phyloP scores from a whole-genome alignment of 495 filamentous ascomycete genomes.

The Antarctomyces pellizariae region DNA sequence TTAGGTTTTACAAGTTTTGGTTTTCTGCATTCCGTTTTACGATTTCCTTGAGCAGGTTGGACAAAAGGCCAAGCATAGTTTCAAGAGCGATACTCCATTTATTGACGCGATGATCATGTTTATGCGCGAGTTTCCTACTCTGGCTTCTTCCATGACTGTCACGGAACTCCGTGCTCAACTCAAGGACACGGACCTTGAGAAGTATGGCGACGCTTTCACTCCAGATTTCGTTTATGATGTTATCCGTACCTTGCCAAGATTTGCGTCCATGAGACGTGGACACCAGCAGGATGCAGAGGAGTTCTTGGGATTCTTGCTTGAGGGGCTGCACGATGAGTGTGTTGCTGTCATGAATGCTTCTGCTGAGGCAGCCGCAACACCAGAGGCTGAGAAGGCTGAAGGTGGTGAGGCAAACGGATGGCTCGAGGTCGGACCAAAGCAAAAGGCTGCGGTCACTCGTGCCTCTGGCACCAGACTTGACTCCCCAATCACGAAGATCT shows the following conservation, averaged over 20 bases:
- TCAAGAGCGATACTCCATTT: conserved; percentile 83
- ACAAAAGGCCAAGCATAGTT: conserved; percentile 63
- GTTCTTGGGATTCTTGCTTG: conserved; percentile 82
- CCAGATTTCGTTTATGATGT: conserved; percentile 93
- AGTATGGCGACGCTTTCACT: conserved; percentile 76
- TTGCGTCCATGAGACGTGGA: conserved; percentile 78
- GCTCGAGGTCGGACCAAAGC: conserved; percentile 85
- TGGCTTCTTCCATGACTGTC: conserved; percentile 51
- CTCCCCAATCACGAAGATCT: conserved; percentile 82
- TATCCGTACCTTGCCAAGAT: conserved; percentile 63
- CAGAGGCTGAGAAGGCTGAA: conserved; percentile 20
- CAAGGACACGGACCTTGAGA: conserved; percentile 63
- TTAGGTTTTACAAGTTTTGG: conserved; percentile 76
- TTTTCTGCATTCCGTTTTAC: conserved; percentile 87
- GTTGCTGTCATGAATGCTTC: conserved; percentile 41
- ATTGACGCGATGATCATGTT: conserved; percentile 96
- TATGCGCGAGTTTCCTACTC: conserved; percentile 74
- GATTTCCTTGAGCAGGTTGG: conserved; percentile 75
- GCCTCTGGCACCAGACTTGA: conserved; percentile 54
- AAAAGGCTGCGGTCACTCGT: conserved; percentile 66
- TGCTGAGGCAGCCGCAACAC: conserved; percentile 18
- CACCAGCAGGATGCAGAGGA: conserved; percentile 98
- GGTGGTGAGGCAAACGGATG: conserved; percentile 53
- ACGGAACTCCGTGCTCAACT: conserved; percentile 50
- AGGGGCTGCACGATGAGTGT: conserved; percentile 86